phyloP scores from a whole-genome alignment of 2,329 filamentous ascomycete genomes.

The Calonectria ilicicola region DNA sequence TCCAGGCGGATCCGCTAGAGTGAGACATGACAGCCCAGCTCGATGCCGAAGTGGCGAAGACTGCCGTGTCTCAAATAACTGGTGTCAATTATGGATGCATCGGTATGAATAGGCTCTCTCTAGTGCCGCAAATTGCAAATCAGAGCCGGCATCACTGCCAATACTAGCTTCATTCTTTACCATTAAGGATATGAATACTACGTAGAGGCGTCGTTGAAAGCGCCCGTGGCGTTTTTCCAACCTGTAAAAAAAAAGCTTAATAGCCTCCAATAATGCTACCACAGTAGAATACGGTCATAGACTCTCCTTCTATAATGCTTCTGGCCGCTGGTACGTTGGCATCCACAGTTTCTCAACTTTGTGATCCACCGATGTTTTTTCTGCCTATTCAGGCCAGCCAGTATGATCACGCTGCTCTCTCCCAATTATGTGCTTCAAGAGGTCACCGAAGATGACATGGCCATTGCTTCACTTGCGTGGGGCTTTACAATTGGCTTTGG shows the following conservation, averaged over 20 bases:
- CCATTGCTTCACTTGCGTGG: constrained; percentile 47
- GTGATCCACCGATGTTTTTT: neutral
- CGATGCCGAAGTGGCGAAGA: neutral
- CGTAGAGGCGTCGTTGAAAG: neutral
- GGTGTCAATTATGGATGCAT: neutral
- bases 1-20: neutral
- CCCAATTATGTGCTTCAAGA: constrained; percentile 33
- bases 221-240: neutral
- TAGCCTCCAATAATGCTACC: neutral
- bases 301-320: neutral
- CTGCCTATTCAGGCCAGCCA: neutral
- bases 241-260: neutral
- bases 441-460: constrained; percentile 37
- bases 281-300: neutral
- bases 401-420: constrained; percentile 40
- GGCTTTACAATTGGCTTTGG: constrained; percentile 57
- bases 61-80: neutral
- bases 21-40: neutral
- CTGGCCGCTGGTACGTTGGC: neutral
- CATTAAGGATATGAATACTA: neutral
- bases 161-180: neutral
- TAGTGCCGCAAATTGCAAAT: neutral
- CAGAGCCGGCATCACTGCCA: neutral
- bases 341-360: neutral
- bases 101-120: neutral